phyloP scores from a whole-genome alignment of 371 early-diverging fungal genomes.

The Rhizopus microsporus region DNA sequence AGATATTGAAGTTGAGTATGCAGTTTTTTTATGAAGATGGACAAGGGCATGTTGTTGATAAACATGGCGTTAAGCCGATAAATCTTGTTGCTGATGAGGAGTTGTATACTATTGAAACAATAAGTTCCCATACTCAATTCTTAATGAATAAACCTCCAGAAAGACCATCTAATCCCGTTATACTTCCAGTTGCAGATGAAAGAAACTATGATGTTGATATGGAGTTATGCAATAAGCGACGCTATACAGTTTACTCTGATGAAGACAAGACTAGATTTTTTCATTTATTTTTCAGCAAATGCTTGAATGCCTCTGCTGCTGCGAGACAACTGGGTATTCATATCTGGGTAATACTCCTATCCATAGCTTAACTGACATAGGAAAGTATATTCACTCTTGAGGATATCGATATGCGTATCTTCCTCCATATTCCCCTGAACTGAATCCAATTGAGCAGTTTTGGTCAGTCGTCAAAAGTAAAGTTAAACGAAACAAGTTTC shows the following conservation, averaged over 20 bases:
- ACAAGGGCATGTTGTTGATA: constrained; percentile 22
- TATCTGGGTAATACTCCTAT: constrained; percentile 21
- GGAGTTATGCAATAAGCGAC: constrained; percentile 21
- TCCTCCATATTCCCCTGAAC: constrained; percentile 16
- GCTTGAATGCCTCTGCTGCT: constrained; percentile 15
- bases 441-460: constrained; percentile 14
- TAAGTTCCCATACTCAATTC: no score
- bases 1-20: constrained; percentile 26
- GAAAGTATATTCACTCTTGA: constrained; percentile 25
- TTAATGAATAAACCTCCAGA: no score
- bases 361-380: constrained; percentile 29
- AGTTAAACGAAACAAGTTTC: constrained; percentile 15
- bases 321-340: constrained; percentile 11
- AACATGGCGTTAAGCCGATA: constrained; percentile 19
- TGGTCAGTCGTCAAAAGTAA: constrained; percentile 15
- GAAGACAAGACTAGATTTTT: constrained; percentile 25
- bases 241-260: constrained; percentile 25
- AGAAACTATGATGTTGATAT: constrained; percentile 18
- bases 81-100: constrained; percentile 24
- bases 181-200: constrained; percentile 13
- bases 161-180: constrained; percentile 2
- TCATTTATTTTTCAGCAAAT: constrained; percentile 19
- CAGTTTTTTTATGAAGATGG: constrained; percentile 23
- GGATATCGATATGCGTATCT: constrained; percentile 24
- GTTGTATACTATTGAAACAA: no score